Conservation (phyloP, 805 yeast genomes). For the Lachancea cidri region DNA sequence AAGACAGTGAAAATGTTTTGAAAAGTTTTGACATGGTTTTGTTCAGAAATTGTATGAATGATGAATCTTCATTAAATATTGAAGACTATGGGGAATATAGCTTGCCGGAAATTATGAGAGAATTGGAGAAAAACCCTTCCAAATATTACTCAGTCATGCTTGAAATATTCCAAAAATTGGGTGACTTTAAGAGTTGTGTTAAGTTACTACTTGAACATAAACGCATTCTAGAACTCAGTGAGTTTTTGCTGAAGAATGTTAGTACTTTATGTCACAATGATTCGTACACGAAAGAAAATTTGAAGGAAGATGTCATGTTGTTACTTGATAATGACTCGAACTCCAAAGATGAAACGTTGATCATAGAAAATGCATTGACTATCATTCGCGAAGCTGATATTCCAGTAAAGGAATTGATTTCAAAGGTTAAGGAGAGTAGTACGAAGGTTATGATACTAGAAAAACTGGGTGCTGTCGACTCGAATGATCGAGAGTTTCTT, state of each 20-base stretch:
- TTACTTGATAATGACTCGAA: conserved; percentile 7
- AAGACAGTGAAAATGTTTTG: conserved; percentile 17
- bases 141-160: conserved; percentile 1
- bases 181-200: conserved; percentile 1
- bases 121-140: conserved; percentile 10
- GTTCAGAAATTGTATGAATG: conserved; percentile 9
- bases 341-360: conserved; percentile 1
- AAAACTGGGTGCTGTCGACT: conserved; percentile 16
- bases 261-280: neutral
- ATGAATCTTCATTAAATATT: conserved; percentile 10
- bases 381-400: conserved; percentile 12
- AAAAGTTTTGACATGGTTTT: conserved; percentile 24
- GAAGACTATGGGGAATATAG: conserved; percentile 15
- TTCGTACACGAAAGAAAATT: neutral
- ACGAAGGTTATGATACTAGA: conserved; percentile 25
- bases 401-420: conserved; percentile 14
- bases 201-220: conserved; percentile 1
- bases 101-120: conserved; percentile 11
- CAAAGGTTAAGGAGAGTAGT: conserved; percentile 12
- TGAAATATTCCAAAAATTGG: neutral
- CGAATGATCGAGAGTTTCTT: conserved; percentile 23
- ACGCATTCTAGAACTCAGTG: conserved; percentile 1
- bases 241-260: conserved; percentile 7
- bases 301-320: conserved; percentile 14
- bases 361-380: conserved; percentile 9